These are phyloP conservation scores for Ambrosia artemisiifolia DNA, from an alignment of 129 eudicot species.

Conservation along the genomic window DNA sequence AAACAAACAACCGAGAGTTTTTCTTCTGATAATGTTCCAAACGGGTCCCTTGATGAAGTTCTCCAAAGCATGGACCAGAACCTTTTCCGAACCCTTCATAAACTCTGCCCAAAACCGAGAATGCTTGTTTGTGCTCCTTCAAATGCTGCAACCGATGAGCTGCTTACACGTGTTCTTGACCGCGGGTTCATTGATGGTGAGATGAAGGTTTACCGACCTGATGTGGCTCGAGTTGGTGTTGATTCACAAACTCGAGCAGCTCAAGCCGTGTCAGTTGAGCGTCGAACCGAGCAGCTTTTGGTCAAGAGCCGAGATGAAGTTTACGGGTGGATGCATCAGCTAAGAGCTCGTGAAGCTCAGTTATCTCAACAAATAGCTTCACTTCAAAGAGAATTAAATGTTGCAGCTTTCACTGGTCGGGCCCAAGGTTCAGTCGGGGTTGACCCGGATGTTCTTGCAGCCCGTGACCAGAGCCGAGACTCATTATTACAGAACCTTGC, in stretches of 20 bases:
- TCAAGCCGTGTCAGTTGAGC: constrained; percentile 96
- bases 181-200: constrained; percentile 98
- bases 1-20: constrained; percentile 68
- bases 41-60: constrained; percentile 93
- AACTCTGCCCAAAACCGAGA: constrained; percentile 96
- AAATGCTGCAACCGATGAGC: constrained; percentile 96
- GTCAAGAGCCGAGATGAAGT: constrained; percentile 75
- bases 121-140: constrained; percentile 99
- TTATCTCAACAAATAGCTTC: constrained; percentile 75
- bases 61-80: constrained; percentile 97
- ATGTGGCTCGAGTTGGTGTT: constrained; percentile 98
- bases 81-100: constrained; percentile 88
- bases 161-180: constrained; percentile 93
- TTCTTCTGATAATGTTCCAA: constrained; percentile 48
- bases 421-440: constrained; percentile 98
- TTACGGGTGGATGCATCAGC: constrained; percentile 79
- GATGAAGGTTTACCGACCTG: constrained; percentile 96
- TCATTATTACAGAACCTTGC: constrained; percentile 82
- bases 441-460: constrained; percentile 88
- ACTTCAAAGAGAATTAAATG: constrained; percentile 71
- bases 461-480: constrained; percentile 94
- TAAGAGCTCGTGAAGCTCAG: constrained; percentile 74
- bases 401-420: constrained; percentile 77
- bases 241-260: constrained; percentile 98
- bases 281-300: constrained; percentile 87